Evolutionary conservation across 805 yeast species (phyloP).

Genomic region (Nakazawaea ernobii): DNA sequence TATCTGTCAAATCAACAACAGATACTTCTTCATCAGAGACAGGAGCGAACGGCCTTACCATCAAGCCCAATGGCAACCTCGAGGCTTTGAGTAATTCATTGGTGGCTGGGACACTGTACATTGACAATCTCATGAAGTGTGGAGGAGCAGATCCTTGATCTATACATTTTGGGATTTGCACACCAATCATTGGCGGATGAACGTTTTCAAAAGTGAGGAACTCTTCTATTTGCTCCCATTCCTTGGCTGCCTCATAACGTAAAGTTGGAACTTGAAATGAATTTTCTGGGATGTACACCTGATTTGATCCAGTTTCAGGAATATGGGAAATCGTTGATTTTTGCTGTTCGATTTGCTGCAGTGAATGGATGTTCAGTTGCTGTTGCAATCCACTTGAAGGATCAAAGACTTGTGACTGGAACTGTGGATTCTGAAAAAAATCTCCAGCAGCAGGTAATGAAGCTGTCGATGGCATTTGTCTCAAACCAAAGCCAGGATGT

Average conservation of each 20-base stretch:
- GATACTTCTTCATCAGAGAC: constrained; percentile 53
- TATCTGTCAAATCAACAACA: constrained; percentile 49
- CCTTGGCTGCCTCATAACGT: constrained; percentile 22
- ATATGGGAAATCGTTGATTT: constrained; percentile 13
- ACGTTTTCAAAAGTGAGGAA: constrained; percentile 75
- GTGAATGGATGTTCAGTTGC: constrained; percentile 11
- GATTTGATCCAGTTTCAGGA: constrained; percentile 10
- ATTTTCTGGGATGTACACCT: constrained; percentile 6
- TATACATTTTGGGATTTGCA: constrained; percentile 49
- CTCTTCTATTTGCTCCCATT: constrained; percentile 28
- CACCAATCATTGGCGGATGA: constrained; percentile 78
- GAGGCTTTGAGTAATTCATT: constrained; percentile 66
- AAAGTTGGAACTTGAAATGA: constrained; percentile 8
- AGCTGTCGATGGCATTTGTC: constrained; percentile 1
- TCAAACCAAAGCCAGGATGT: background rate
- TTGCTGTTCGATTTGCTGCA: constrained; percentile 7
- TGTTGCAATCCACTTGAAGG: constrained; percentile 3
- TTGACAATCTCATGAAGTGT: constrained; percentile 65
- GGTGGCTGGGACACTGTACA: constrained; percentile 77
- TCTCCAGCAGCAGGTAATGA: constrained; percentile 5
- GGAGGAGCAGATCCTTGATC: constrained; percentile 90
- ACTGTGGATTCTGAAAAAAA: constrained; percentile 1
- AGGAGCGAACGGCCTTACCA: constrained; percentile 82
- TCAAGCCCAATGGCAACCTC: constrained; percentile 74
- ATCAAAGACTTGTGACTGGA: constrained; percentile 7